Base-by-base conservation (phyloP, 192 early-diverging fungal species). In the Rhizophagus sp. region DNA sequence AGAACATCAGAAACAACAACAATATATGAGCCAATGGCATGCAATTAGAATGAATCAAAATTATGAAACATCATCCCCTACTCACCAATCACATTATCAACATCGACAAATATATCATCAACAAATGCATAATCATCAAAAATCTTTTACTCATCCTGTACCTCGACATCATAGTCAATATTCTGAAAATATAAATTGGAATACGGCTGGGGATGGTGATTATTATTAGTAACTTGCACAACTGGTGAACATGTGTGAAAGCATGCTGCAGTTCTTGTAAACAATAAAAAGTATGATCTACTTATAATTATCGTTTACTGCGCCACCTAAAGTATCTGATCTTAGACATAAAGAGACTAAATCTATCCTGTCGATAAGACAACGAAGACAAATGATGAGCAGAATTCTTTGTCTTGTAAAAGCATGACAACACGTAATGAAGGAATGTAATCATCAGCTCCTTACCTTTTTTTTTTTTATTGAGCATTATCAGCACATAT, bases 121-220 rank as follows among this genome's bases (percentile, higher is more conserved):
- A 25, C 22, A 63, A 25, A 2, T 25, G 24, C 19, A 17, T 63
- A 24, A 66, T 30, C 27, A 66, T 66, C 64, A 66, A 66, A 66
- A 22, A 66, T 30, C 24, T 66, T 30, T 66, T 66, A 15, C 6
- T 66, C 30, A 66, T 66, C 64, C 25, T 15, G 22, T 66, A 30
- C 27, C 64, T 66, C 24, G 64, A 30, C 27, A 30, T 30, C 27
- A 30, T 30, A 30, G 27, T 66, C 64, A 7, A 66, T 66, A 66
- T 66, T 22, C 24, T 33, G 64, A 66, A 66, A 66, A 66, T 66
- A 30, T 66, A 30, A 30, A 66, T 66, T 66, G 64, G 64, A 66
- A 30, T 66, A 30, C 27, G 27, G 27, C 27, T 30, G 27, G 27
- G 15, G 27, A 30, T 33, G 30, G 30, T 22, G 22, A 66, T 66